These are phyloP conservation scores for Candida ficus DNA, from an alignment of 805 yeast genomes.

Conservation along the genomic window DNA sequence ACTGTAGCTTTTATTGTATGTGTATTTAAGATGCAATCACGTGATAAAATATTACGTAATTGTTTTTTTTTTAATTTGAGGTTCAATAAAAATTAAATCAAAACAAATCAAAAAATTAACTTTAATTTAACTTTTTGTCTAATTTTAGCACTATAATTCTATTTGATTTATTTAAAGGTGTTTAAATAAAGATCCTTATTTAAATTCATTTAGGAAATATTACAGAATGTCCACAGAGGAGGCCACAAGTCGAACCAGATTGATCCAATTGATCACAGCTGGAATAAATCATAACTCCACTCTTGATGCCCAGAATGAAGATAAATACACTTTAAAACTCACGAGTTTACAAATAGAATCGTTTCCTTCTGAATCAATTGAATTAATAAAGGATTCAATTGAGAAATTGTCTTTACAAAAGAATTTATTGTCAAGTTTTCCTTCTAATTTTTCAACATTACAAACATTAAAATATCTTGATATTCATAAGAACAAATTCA, in stretches of 20 bases:
- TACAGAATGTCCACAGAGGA: constrained; percentile 4
- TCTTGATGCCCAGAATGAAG: constrained; percentile 12
- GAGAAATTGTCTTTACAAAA: constrained; percentile 51
- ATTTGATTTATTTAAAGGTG: too few species aligned
- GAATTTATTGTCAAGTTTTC: constrained; percentile 44
- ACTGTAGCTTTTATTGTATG: too few species aligned
- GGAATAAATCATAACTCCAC: constrained; percentile 17
- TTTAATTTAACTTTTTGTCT: too few species aligned
- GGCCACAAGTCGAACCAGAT: constrained; percentile 14
- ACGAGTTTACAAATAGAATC: constrained; percentile 33
- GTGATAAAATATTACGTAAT: too few species aligned
- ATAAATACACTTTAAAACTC: constrained; percentile 31
- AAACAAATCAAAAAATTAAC: too few species aligned
- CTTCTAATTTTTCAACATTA: constrained; percentile 40
- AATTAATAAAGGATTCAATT: constrained; percentile 31
- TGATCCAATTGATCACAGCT: constrained; percentile 22
- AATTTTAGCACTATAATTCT: too few species aligned
- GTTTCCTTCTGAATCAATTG: constrained; percentile 35
- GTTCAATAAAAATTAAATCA: too few species aligned
- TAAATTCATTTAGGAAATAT: background rate
- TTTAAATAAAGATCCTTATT: too few species aligned
- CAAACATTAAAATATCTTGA: constrained; percentile 54
- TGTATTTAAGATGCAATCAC: too few species aligned
- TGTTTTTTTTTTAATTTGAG: too few species aligned
- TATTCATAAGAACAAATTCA: constrained; percentile 54